Evolutionary conservation across 1,139 yeast genomes (phyloP), one percentile per base, ranked within the genome.

Genomic region (Meyerozyma sp.): DNA sequence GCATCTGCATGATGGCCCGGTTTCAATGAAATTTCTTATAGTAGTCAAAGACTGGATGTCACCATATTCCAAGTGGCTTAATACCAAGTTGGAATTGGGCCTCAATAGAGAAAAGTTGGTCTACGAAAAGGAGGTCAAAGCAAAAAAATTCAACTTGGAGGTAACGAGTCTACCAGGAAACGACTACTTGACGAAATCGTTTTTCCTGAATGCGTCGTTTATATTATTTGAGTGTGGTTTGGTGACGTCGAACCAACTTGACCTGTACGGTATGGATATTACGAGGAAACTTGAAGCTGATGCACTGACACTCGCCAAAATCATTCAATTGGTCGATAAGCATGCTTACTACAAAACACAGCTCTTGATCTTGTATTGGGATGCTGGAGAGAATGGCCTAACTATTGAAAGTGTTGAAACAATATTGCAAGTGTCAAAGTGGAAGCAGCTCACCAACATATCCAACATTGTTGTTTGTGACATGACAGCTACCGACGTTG

Each of bases 151-250:
- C 13, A 43, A 45, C 2, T 36, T 73, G 8, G 47, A 51, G 2
- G 49, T 77, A 7, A 56, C 63, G 4, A 65, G 76, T 32, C 57
- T 77, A 32, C 80, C 81, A 1, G 50, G 57, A 3, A 66, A 63
- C 27, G 58, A 64, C 29, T 59, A 65, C 42, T 51, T 68, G 34
- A 65, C 65, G 23, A 62, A 63, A 37, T 59, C 59, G 3, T 67
- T 66, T 43, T 76, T 78, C 51, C 54, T 62, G 13, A 57, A 62
- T 30, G 59, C 73, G 1, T 58, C 73, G 1, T 68, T 75, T 42
- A 45, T 78, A 4, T 45, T 78, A 9, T 65, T 77, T 49, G 81
- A 77, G 50, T 67, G 79, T 51, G 82, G 82, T 2, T 52, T 68
- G 11, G 51, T 62, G 1, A 54, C 54, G 9, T 46, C 41, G 8